phyloP scores from a whole-genome alignment of 2,329 filamentous ascomycete genomes.

The Fusarium sp. region DNA sequence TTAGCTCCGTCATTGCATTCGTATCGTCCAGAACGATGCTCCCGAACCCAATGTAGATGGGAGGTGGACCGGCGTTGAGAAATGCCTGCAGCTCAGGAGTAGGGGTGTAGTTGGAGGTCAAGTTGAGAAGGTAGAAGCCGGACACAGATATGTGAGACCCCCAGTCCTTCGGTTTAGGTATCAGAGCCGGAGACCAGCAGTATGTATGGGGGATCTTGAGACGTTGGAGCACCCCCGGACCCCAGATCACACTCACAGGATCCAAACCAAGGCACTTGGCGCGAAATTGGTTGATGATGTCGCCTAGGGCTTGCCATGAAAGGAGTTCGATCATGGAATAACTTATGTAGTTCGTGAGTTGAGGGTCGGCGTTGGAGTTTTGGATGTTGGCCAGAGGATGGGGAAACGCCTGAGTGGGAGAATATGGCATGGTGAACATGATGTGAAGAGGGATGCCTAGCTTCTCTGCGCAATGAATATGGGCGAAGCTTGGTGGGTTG shows the following conservation, averaged over 20 bases:
- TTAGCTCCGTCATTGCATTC: conserved; percentile 75
- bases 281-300: conserved; percentile 90
- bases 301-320: conserved; percentile 92
- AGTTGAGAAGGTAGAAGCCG: conserved; percentile 81
- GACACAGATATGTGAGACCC: conserved; percentile 76
- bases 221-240: conserved; percentile 81
- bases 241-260: conserved; percentile 82
- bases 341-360: conserved; percentile 82
- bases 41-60: conserved; percentile 86
- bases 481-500: conserved; percentile 81
- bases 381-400: conserved; percentile 88
- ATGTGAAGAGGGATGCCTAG: conserved; percentile 81
- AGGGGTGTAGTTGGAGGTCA: conserved; percentile 74
- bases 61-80: conserved; percentile 74
- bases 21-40: conserved; percentile 85
- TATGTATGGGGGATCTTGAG: conserved; percentile 88
- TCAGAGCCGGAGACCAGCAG: conserved; percentile 70
- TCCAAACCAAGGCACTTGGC: conserved; percentile 81
- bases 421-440: conserved; percentile 98
- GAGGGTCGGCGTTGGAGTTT: conserved; percentile 78
- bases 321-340: conserved; percentile 91
- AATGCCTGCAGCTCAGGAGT: conserved; percentile 74
- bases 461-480: conserved; percentile 81
- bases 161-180: conserved; percentile 79
- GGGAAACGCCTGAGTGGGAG: conserved; percentile 84